Conservation (phyloP, 768 basidiomycete species). For the Erythrobasidium yunnanense region DNA sequence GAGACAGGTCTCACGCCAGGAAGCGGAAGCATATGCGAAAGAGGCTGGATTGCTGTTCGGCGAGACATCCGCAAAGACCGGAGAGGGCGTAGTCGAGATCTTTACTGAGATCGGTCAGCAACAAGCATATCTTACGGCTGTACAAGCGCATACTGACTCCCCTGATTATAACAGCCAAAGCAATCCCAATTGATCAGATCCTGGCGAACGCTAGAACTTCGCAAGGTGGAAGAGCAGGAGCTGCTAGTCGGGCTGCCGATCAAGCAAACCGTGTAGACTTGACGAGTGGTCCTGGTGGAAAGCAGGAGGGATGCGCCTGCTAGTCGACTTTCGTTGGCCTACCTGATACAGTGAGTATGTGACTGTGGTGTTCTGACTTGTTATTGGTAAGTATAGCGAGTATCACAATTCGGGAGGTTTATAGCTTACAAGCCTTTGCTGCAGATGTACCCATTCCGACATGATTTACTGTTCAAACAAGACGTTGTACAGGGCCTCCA, state of each 20-base stretch:
- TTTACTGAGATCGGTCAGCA: conserved; percentile 91
- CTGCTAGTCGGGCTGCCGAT: conserved; percentile 37
- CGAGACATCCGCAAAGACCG: conserved; percentile 95
- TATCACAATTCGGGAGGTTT: too few relatives aligned
- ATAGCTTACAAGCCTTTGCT: too few relatives aligned
- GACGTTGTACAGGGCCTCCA: too few relatives aligned
- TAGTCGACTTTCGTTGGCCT: conserved; percentile 15
- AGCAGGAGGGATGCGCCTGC: conserved; percentile 41
- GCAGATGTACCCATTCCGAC: too few relatives aligned
- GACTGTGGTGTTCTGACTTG: too few relatives aligned
- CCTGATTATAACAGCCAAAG: conserved; percentile 51
- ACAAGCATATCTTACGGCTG: not conserved
- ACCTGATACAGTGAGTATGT: too few relatives aligned
- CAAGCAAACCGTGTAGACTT: conserved; percentile 38
- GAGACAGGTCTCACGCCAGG: conserved; percentile 83
- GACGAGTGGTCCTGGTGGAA: conserved; percentile 38
- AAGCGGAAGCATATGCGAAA: conserved; percentile 89
- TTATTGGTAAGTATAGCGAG: too few relatives aligned
- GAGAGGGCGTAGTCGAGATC: conserved; percentile 85
- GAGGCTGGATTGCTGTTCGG: conserved; percentile 93
- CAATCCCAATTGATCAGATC: conserved; percentile 86
- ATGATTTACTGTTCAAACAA: too few relatives aligned
- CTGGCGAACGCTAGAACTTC: conserved; percentile 55
- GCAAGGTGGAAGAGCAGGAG: conserved; percentile 30
- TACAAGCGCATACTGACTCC: not conserved